A percentile compares a stretch with the other conserved stretches of the same genome.
phyloP scores from a whole-genome alignment of 306 rosid species.

The Comarum palustre region DNA sequence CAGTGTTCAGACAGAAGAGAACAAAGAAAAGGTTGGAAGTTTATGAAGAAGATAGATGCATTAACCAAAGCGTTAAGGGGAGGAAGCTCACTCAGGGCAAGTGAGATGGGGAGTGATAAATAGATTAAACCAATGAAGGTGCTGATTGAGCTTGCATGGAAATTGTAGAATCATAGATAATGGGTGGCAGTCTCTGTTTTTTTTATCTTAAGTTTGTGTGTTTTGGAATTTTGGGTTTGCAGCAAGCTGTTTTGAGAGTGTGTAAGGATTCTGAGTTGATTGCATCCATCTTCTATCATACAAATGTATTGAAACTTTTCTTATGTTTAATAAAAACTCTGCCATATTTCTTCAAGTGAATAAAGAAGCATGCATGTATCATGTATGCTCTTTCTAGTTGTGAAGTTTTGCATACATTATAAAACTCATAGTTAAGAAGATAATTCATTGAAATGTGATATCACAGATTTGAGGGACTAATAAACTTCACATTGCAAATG shows the following conservation, averaged over 20 bases:
- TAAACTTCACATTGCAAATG: too few species aligned
- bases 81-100: conserved; percentile 2
- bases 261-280: not conserved
- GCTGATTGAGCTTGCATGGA: conserved; percentile 4
- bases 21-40: conserved; percentile 27
- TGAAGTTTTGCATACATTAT: not conserved
- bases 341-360: not conserved
- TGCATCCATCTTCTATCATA: not conserved
- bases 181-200: not conserved
- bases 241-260: not conserved
- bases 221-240: not conserved
- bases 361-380: not conserved
- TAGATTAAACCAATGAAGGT: not conserved
- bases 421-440: too few species aligned
- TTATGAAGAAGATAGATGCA: conserved; percentile 14
- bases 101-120: not conserved
- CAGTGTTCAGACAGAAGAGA: conserved; percentile 37
- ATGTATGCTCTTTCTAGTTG: not conserved
- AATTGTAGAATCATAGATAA: not conserved
- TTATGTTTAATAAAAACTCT: not conserved
- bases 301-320: not conserved
- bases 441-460: not conserved
- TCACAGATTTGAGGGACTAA: too few species aligned
- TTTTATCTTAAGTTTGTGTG: not conserved
- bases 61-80: not conserved